Evolutionary conservation across 2,329 filamentous ascomycete species (phyloP), one percentile per base, ranked within the genome.

Genomic region (Didymella lethalis): DNA sequence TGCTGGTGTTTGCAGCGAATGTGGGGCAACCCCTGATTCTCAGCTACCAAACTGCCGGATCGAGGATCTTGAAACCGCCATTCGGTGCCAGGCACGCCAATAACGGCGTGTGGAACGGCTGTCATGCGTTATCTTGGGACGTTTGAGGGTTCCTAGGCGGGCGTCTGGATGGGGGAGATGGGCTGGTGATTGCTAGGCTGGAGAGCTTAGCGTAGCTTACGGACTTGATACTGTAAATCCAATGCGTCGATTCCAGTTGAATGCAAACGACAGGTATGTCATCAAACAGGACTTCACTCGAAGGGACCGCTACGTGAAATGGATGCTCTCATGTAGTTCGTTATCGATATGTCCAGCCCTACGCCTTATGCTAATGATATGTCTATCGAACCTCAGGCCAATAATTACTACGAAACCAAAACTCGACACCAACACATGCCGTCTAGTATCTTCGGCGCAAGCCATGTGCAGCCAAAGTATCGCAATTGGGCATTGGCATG

Each of bases 401-500:
- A 54, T 50, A 54, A 59, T 59, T 59, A 59, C 47, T 56, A 43
- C 52, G 55, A 44, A 53, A 56, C 16, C n/a, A 34, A 54, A 52
- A 4, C 25, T 4, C 18, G 48, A 29, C 8, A 7, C 16, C 43
- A 40, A 18, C 14, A 11, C 14, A 23, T 25, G 41, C 47, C 28
- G 46, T 28, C 49, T 50, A 59, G 28, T 59, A 59, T 43, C 50
- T 46, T 34, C 50, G 40, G 8, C 51, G 56, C 12, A 72, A 52
- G 1, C 72, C 71, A 75, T 87, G 72, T 46, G 81, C 78, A 53
- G 84, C 79, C 66, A 90, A 72, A 63, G 81, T 82, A 68, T 79
- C 79, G 75, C 88, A 90, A 66, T 80, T 84, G 74, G 81, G 82
- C 81, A 87, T 83, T 45, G 85, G 80, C 82, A 89, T 83, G 23